Evolutionary conservation across 768 basidiomycete genomes (phyloP).

Genomic region (Amanita subjunquillea): DNA sequence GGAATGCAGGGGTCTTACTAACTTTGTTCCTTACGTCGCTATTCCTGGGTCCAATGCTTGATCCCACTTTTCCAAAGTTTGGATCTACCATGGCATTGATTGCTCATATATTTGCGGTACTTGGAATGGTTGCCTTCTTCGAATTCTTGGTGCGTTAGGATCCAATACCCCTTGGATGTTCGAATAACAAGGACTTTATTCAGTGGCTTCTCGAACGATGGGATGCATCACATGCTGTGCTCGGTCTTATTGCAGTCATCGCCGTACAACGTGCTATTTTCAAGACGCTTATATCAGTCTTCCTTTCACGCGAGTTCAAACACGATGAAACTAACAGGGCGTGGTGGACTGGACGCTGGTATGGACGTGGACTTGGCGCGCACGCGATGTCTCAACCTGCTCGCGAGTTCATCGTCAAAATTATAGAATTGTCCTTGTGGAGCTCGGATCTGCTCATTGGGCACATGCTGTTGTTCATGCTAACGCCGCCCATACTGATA

Average conservation of each 20-base stretch:
- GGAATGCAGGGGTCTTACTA: slow-evolving; percentile 84
- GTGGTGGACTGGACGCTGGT: slow-evolving; percentile 99
- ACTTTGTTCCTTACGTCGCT: slow-evolving; percentile 85
- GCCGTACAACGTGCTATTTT: slow-evolving; percentile 87
- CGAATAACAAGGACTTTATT: slow-evolving; percentile 10
- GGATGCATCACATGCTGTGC: slow-evolving; percentile 85
- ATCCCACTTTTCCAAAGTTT: slow-evolving; percentile 77
- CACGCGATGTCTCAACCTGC: slow-evolving; percentile 97
- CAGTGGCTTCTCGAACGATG: slow-evolving; percentile 94
- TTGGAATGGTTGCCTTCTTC: slow-evolving; percentile 91
- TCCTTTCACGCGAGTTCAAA: slow-evolving; percentile 96
- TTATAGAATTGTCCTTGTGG: slow-evolving; percentile 93
- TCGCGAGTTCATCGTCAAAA: slow-evolving; percentile 96
- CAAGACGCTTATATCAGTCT: slow-evolving; percentile 90
- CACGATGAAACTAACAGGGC: slow-evolving; percentile 98
- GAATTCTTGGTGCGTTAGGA: slow-evolving; percentile 74
- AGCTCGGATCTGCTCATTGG: slow-evolving; percentile 88
- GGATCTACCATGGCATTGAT: slow-evolving; percentile 88
- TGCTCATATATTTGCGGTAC: slow-evolving; percentile 70
- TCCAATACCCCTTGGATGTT: background rate
- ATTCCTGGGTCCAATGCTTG: slow-evolving; percentile 87
- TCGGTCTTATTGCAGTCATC: slow-evolving; percentile 87
- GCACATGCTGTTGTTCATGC: slow-evolving; percentile 81
- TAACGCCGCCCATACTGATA: slow-evolving; percentile 80
- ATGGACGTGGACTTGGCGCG: slow-evolving; percentile 83